Evolutionary conservation across 169 alveolate species (phyloP).

Genomic region (Plasmodium sp.): DNA sequence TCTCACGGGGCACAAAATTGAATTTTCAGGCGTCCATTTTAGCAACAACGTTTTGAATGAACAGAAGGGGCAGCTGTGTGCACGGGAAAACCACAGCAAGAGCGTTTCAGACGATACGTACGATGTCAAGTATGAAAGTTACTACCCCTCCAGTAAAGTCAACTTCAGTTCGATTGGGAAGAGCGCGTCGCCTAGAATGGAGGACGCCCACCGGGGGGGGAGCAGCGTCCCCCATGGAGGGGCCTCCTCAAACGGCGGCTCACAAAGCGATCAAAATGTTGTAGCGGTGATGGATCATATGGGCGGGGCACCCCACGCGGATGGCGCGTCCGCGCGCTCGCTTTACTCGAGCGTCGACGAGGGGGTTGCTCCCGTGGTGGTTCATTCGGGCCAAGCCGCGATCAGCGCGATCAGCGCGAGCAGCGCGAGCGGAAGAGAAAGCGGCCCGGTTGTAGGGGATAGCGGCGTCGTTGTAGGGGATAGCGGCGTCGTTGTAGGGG

Average conservation of each 20-base stretch:
- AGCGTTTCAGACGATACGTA: background rate
- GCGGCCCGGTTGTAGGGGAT: too few species aligned
- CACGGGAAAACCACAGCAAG: background rate
- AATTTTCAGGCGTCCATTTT: conserved; percentile 83
- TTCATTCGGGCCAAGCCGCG: background rate
- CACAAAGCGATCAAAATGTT: background rate
- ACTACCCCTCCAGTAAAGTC: background rate
- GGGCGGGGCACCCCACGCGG: background rate
- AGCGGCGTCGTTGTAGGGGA: too few species aligned
- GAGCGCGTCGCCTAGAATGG: background rate
- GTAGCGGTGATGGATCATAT: background rate
- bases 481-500: too few species aligned
- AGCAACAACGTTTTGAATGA: conserved; percentile 45
- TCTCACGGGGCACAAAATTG: conserved; percentile 94
- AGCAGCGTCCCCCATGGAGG: background rate
- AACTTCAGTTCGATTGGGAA: background rate
- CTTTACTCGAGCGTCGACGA: background rate
- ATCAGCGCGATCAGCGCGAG: background rate
- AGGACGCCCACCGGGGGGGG: background rate
- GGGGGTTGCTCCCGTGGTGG: background rate
- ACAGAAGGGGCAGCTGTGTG: background rate
- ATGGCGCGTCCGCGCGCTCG: background rate
- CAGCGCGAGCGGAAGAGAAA: background rate
- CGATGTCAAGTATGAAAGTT: background rate
- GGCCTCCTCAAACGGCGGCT: background rate